Conservation (phyloP, 106 monocot species). For the Alisma plantagoaquatica region DNA sequence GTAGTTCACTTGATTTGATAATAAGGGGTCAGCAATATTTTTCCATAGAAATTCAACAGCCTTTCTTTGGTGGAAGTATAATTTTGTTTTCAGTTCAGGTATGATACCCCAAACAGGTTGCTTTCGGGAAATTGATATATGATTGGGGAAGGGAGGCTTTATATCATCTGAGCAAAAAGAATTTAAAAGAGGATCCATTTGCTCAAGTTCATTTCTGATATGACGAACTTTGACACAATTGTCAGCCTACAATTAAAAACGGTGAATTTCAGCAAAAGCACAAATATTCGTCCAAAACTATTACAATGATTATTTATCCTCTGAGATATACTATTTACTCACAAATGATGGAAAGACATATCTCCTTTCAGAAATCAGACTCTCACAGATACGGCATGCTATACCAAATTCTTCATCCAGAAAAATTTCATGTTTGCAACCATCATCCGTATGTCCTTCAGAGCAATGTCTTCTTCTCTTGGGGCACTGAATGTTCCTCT, state of each 20-base stretch:
- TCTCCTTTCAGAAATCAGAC: slow-evolving; percentile 45
- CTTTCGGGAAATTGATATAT: not conserved
- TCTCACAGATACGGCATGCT: slow-evolving; percentile 42
- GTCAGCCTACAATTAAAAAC: slow-evolving; percentile 21
- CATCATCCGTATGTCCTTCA: not conserved
- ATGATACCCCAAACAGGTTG: slow-evolving; percentile 41
- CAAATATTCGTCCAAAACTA: not conserved
- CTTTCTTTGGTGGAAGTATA: slow-evolving; percentile 55
- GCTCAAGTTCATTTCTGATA: not conserved
- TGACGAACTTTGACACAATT: slow-evolving; percentile 10
- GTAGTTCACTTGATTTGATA: slow-evolving; percentile 19
- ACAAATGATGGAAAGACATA: slow-evolving; percentile 55
- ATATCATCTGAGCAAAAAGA: not conserved
- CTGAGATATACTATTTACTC: too few relatives aligned
- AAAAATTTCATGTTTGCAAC: slow-evolving; percentile 48
- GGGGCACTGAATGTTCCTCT: not conserved
- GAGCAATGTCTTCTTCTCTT: not conserved
- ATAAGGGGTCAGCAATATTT: slow-evolving; percentile 46
- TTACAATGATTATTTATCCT: too few relatives aligned
- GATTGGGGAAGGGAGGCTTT: not conserved
- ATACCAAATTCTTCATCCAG: slow-evolving; percentile 59
- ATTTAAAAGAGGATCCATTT: slow-evolving; percentile 6
- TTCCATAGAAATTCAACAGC: slow-evolving; percentile 77
- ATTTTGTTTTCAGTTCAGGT: slow-evolving; percentile 29
- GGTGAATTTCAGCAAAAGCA: not conserved